Evolutionary conservation across 2,329 filamentous ascomycete species (phyloP).

Genomic region (Pestalotiopsis sp.): DNA sequence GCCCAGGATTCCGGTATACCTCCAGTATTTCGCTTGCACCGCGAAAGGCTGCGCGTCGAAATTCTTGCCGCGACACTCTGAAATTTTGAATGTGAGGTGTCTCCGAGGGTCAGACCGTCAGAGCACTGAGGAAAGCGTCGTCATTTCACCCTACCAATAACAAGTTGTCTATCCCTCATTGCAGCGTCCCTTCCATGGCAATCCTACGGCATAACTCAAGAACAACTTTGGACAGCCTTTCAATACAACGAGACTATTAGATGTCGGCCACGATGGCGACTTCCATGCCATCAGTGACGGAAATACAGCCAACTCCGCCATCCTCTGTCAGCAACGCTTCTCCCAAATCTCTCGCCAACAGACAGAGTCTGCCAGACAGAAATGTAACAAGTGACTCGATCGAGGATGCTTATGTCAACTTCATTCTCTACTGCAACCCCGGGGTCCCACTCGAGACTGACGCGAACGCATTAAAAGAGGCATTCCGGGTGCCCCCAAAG

Average conservation of each 20-base stretch:
- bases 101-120: not conserved
- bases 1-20: not conserved
- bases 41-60: not conserved
- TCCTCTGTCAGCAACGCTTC: constrained; percentile 27
- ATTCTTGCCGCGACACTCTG: not conserved
- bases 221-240: not conserved
- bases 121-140: no score
- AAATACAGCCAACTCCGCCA: constrained; percentile 21
- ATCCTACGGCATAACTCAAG: not conserved
- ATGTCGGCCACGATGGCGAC: not conserved
- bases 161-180: not conserved
- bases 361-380: constrained; percentile 59
- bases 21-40: not conserved
- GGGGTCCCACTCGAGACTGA: constrained; percentile 70
- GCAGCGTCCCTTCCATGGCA: not conserved
- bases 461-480: constrained; percentile 68
- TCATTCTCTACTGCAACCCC: constrained; percentile 91
- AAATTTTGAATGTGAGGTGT: not conserved
- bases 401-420: constrained; percentile 79
- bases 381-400: constrained; percentile 70
- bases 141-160: not conserved
- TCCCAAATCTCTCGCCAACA: constrained; percentile 24
- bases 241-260: not conserved
- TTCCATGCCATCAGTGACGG: constrained; percentile 1
- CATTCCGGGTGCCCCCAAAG: constrained; percentile 77